phyloP scores from a whole-genome alignment of 441 rosid species.

The Gossypium aridum region DNA sequence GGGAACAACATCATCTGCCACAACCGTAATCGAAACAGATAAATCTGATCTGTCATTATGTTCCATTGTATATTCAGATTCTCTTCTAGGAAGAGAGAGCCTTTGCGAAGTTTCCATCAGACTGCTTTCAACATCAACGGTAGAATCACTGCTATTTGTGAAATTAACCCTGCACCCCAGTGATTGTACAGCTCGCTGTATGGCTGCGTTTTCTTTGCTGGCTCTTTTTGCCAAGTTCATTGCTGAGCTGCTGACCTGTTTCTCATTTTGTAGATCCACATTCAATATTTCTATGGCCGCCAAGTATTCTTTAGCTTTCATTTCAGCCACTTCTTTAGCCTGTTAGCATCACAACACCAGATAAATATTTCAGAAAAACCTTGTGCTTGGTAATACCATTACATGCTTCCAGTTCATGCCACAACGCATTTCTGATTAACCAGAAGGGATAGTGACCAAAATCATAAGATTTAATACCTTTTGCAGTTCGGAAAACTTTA shows the following conservation, averaged over 20 bases:
- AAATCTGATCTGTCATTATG: constrained; percentile 56
- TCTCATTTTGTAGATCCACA: constrained; percentile 66
- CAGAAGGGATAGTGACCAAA: neutral
- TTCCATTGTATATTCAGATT: constrained; percentile 21
- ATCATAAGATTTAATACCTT: constrained; percentile 39
- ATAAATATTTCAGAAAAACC: neutral
- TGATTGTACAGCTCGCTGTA: constrained; percentile 77
- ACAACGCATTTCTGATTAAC: neutral
- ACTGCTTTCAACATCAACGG: constrained; percentile 49
- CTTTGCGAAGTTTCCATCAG: constrained; percentile 23
- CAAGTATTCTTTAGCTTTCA: constrained; percentile 53
- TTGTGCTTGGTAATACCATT: neutral
- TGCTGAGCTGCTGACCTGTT: constrained; percentile 56
- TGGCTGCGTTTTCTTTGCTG: constrained; percentile 62
- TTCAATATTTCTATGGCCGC: constrained; percentile 54
- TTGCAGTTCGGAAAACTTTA: constrained; percentile 63
- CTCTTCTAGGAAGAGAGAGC: constrained; percentile 29
- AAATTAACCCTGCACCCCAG: constrained; percentile 87
- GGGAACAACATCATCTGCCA: constrained; percentile 43
- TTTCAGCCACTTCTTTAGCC: constrained; percentile 82
- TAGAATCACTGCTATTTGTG: constrained; percentile 48
- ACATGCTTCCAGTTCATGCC: neutral
- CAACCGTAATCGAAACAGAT: constrained; percentile 65
- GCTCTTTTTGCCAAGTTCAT: constrained; percentile 64
- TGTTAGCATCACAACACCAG: constrained; percentile 24